Evolutionary conservation across 2,329 filamentous ascomycete species (phyloP).

Genomic region (Aciculosporium take): DNA sequence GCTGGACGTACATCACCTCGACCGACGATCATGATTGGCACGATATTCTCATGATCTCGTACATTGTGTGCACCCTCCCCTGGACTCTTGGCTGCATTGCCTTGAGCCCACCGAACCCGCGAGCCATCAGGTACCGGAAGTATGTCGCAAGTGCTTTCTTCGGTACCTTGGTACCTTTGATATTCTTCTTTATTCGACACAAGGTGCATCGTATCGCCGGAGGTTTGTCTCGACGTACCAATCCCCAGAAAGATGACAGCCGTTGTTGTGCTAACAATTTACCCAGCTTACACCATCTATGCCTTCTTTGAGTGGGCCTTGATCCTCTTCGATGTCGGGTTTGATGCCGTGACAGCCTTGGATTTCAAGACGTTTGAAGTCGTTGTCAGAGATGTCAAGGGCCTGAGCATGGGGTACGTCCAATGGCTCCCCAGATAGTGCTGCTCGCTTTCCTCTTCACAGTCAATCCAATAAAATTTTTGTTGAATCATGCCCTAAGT

Average conservation of each 20-base stretch:
- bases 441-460: constrained; percentile 21
- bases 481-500: constrained; percentile 26
- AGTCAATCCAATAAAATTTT: constrained; percentile 20
- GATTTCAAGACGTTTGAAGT: constrained; percentile 87
- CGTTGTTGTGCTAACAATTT: constrained; percentile 2
- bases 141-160: constrained; percentile 75
- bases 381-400: constrained; percentile 76
- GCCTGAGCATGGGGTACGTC: constrained; percentile 95
- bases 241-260: too few species aligned
- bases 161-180: constrained; percentile 71
- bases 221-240: too few species aligned
- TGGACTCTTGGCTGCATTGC: constrained; percentile 89
- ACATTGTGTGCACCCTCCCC: constrained; percentile 82
- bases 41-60: constrained; percentile 98
- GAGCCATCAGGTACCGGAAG: constrained; percentile 79
- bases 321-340: constrained; percentile 87
- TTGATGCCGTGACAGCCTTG: constrained; percentile 85
- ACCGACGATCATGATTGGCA: constrained; percentile 98
- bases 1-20: constrained; percentile 97
- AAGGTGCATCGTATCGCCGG: constrained; percentile 89
- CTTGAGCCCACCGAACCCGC: constrained; percentile 71
- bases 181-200: constrained; percentile 98
- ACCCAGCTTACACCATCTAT: constrained; percentile 83
- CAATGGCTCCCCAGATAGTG: constrained; percentile 80
- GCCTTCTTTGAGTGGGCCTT: constrained; percentile 97